phyloP scores from a whole-genome alignment of 2,329 filamentous ascomycete genomes.

The Ramichloridium luteum region DNA sequence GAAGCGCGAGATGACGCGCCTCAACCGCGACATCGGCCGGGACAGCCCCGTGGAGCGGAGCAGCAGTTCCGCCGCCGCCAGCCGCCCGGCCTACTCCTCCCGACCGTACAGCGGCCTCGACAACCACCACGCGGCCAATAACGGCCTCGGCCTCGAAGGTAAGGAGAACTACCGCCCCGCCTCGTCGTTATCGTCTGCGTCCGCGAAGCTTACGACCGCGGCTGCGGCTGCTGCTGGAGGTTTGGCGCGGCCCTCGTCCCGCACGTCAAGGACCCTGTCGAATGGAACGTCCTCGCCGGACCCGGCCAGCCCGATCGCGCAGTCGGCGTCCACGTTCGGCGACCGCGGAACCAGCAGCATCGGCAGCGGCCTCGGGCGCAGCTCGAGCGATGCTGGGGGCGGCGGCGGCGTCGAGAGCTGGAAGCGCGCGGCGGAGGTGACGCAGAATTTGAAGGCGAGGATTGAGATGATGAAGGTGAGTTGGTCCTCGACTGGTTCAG shows the following conservation, averaged over 20 bases:
- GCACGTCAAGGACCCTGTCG: slow-evolving; percentile 14
- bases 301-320: not conserved
- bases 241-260: slow-evolving; percentile 2
- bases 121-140: too few species aligned
- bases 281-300: slow-evolving; percentile 11
- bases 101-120: slow-evolving; percentile 2
- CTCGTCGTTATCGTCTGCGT: too few species aligned
- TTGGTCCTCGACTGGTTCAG: slow-evolving; percentile 4
- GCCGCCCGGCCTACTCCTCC: not conserved
- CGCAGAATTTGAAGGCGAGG: slow-evolving; percentile 88
- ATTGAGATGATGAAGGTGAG: slow-evolving; percentile 95
- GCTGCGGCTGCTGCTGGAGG: not conserved
- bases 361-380: not conserved
- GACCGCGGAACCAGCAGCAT: not conserved
- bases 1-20: slow-evolving; percentile 64
- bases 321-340: not conserved
- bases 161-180: slow-evolving; percentile 33
- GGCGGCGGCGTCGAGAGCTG: slow-evolving; percentile 70
- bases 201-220: not conserved
- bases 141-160: slow-evolving; percentile 28
- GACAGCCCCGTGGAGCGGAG: slow-evolving; percentile 15
- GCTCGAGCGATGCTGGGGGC: slow-evolving; percentile 27
- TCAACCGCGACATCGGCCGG: slow-evolving; percentile 38
- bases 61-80: not conserved
- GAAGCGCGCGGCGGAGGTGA: slow-evolving; percentile 94